Evolutionary conservation across 1,139 yeast species (phyloP).

Genomic region (Torulaspora globosa): DNA sequence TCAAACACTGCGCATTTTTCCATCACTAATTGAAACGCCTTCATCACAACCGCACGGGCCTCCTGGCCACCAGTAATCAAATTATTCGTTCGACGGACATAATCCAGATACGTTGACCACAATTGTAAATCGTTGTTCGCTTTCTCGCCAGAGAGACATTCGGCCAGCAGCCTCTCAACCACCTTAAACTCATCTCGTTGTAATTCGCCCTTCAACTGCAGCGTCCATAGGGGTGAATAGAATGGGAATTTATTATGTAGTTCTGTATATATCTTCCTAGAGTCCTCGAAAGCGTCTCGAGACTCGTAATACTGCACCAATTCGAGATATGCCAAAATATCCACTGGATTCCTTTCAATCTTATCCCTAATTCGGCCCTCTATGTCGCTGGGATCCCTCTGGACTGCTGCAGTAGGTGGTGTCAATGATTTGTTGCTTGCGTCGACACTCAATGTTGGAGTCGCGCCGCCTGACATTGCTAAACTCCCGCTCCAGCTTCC

Average conservation of each 20-base stretch:
- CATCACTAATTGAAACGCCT: conserved; percentile 82
- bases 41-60: conserved; percentile 69
- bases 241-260: conserved; percentile 64
- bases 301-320: conserved; percentile 52
- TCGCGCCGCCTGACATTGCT: conserved; percentile 15
- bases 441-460: conserved; percentile 16
- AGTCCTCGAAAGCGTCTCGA: conserved; percentile 62
- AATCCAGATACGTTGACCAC: conserved; percentile 71
- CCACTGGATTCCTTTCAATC: conserved; percentile 46
- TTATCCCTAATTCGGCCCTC: conserved; percentile 16
- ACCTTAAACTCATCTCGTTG: conserved; percentile 67
- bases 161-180: conserved; percentile 31
- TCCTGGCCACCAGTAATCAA: conserved; percentile 79
- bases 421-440: conserved; percentile 11
- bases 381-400: conserved; percentile 13
- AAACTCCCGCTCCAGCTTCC: background rate
- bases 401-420: conserved; percentile 9
- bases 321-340: conserved; percentile 55
- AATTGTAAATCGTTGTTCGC: conserved; percentile 41
- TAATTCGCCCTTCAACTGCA: conserved; percentile 65
- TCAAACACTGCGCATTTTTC: conserved; percentile 71
- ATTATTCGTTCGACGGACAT: conserved; percentile 75
- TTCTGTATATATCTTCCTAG: conserved; percentile 55
- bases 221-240: conserved; percentile 65
- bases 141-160: conserved; percentile 32